Evolutionary conservation across 306 rosid species (phyloP), one percentile per base, ranked within the genome.

Genomic region (Biancaea sappan): DNA sequence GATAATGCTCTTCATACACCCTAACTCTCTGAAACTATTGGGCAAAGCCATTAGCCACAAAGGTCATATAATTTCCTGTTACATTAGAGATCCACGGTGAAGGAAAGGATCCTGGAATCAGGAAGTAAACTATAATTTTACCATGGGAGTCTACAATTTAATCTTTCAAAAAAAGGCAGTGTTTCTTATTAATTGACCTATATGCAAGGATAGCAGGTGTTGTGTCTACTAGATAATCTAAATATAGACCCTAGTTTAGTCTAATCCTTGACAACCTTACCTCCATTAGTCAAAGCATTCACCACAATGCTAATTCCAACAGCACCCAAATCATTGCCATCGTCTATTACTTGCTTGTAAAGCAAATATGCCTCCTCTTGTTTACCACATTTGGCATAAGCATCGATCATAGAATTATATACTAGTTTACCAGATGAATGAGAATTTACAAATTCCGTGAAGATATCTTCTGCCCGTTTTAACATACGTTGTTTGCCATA

Each of bases 241-340:
- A 22, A 73, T 31, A 44, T 60, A 60, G 25, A 71, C 16, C 79
- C 77, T 40, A 69, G 44, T 77, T 62, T 56, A 28, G 65, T 68
- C 67, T 18, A 61, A 14, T 51, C 46, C 46, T 67, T 65, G 6
- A 19, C 31, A 60, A 28, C 21, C 86, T 35, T 89, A 94, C 98
- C 97, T 81, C 73, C 77, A 64, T 76, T 86, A 47, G 88, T 84
- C 84, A 94, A 81, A 75, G 94, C 86, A 81, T 88, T 94, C 75
- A 91, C 94, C 32, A 86, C 79, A 40, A 88, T 89, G 90, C 97
- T 94, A 84, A 85, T 75, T 77, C 92, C 88, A 82, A 91, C 92
- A 76, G 88, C 90, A 66, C 90, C 92, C 62, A 80, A 71, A 85
- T 82, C 85, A 81, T 52, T 28, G 65, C 98, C 96, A 66, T 82